These are phyloP conservation scores for Penicillium fimorum DNA, from an alignment of 495 filamentous ascomycete species.

Conservation along the genomic window DNA sequence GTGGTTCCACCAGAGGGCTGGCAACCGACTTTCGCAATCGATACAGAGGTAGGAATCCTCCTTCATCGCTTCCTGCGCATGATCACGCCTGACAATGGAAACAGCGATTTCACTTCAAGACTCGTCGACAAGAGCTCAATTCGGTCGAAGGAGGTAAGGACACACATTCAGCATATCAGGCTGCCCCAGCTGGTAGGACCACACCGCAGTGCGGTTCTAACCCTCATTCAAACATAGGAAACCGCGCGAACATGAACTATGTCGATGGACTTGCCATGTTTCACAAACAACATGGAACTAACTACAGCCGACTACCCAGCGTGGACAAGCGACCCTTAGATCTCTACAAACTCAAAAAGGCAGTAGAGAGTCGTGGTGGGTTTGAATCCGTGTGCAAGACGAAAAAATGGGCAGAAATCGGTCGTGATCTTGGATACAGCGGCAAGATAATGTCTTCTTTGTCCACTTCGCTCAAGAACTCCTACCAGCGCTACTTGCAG, in stretches of 20 bases:
- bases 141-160: constrained; percentile 95
- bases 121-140: constrained; percentile 94
- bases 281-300: constrained; percentile 94
- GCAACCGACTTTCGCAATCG: constrained; percentile 93
- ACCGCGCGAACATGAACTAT: constrained; percentile 92
- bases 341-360: constrained; percentile 93
- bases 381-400: constrained; percentile 95
- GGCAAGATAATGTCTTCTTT: constrained; percentile 99
- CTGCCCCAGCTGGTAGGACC: constrained; percentile 28
- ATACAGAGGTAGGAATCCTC: constrained; percentile 76
- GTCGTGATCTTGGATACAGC: constrained; percentile 94
- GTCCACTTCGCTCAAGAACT: constrained; percentile 97
- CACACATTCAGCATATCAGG: constrained; percentile 34
- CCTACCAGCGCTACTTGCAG: constrained; percentile 91
- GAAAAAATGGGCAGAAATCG: constrained; percentile 99
- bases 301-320: constrained; percentile 88
- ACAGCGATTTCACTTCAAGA: constrained; percentile 95
- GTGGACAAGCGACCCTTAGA: constrained; percentile 98
- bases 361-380: constrained; percentile 87
- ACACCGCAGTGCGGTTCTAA: constrained; percentile 39
- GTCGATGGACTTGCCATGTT: constrained; percentile 94
- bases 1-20: constrained; percentile 91
- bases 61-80: not conserved
- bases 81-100: constrained; percentile 11
- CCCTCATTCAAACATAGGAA: constrained; percentile 56